Evolutionary conservation across 257 asterid species (phyloP), one percentile per base, ranked within the genome.

Genomic region (Plantago ovata): DNA sequence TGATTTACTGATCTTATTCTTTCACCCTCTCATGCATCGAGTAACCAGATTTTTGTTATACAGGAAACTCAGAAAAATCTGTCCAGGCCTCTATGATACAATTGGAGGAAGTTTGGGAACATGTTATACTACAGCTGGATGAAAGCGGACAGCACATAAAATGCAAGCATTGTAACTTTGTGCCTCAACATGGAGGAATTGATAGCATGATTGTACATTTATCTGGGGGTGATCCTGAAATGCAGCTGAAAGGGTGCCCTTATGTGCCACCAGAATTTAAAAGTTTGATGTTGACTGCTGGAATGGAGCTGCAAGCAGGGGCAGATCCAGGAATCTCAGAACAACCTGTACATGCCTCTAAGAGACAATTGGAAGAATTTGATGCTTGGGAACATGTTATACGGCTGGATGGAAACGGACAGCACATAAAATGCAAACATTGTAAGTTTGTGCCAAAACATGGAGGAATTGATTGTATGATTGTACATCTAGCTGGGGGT

Each of bases 401-500:
- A 14, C 15, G 18, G 18, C 1, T 44, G 49, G 49, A 44, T 44
- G 49, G 0, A 44, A 44, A 2, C 8, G 18, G 49, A 13, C 49
- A 44, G 6, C 19, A 16, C 6, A 2, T 16, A 44, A 44, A 44
- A 44, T 44, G 49, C 49, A 44, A 44, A 18, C 18, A 44, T 44
- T 44, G 49, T 44, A 16, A 44, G 7, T 44, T 71, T 63, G 63
- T 77, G 22, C 77, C 87, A 38, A 69, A 64, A 53, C 44, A 56
- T 13, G 87, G n/a, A 64, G 84, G 84, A 53, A 69, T 77, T 38
- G 76, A 68, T 4, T 71, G 77, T 42, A 53, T 80, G 42, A 71
- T 42, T 68, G 75, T 65, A 4, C 87, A 80, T 66, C 63, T 80
- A 68, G 54, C 59, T 69, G 85, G 88, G 48, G 88, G 83, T 24